These are phyloP conservation scores for Syzygium oleosum DNA, from an alignment of 345 rosid genomes.

Conservation along the genomic window DNA sequence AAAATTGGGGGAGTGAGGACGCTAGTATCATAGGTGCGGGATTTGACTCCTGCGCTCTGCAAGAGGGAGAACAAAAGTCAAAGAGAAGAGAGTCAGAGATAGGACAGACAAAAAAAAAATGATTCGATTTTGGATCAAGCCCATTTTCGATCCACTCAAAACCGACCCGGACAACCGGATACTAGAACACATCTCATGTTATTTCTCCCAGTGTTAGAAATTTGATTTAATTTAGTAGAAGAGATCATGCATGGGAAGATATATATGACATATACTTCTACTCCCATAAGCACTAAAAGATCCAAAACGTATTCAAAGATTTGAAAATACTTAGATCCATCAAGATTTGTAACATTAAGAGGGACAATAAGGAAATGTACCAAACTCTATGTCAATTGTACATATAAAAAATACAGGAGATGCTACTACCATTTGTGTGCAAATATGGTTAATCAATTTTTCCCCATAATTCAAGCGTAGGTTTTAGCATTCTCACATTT, in stretches of 20 bases:
- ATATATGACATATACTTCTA: neutral
- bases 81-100: too few species aligned
- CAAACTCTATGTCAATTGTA: neutral
- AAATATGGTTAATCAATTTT: neutral
- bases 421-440: neutral
- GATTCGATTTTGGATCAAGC: neutral
- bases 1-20: too few species aligned
- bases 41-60: too few species aligned
- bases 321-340: neutral
- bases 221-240: neutral
- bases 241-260: neutral
- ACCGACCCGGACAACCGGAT: neutral
- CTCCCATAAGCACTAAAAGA: neutral
- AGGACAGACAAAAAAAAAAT: too few species aligned
- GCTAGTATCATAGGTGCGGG: too few species aligned
- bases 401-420: neutral
- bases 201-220: neutral
- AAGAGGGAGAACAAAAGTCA: too few species aligned
- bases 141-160: neutral
- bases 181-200: neutral
- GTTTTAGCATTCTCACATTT: too few species aligned
- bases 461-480: neutral
- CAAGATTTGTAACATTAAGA: neutral
- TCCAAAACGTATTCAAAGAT: neutral
- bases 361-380: neutral